Percentiles rank a stretch among this genome's conserved stretches.
These are phyloP conservation scores for Cladophialophora immunda DNA, from an alignment of 2,329 filamentous ascomycete species.

Conservation along the genomic window DNA sequence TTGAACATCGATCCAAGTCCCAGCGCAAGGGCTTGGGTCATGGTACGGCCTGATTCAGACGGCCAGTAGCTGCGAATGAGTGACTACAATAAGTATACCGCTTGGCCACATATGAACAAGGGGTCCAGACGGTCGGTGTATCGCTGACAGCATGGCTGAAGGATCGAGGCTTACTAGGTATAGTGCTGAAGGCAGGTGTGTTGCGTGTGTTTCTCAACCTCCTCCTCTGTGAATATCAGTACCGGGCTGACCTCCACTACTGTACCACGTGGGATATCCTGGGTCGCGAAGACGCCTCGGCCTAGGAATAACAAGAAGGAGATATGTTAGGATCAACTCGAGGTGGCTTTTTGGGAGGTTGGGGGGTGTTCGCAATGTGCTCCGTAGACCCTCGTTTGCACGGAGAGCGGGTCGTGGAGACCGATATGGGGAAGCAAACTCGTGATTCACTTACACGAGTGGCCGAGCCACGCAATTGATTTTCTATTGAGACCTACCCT, in stretches of 20 bases:
- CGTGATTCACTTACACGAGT: conserved; percentile 1
- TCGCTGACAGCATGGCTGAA: background rate
- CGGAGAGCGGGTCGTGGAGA: background rate
- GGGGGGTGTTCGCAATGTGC: background rate
- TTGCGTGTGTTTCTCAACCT: conserved; percentile 55
- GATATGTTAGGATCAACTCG: conserved; percentile 18
- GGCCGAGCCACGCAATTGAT: background rate
- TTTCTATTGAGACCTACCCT: conserved; percentile 34
- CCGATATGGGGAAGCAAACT: background rate
- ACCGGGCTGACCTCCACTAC: conserved; percentile 43
- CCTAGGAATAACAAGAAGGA: conserved; percentile 33
- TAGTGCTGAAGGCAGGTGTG: conserved; percentile 62
- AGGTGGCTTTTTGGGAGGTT: background rate
- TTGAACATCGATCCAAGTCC: conserved; percentile 66
- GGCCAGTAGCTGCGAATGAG: conserved; percentile 43
- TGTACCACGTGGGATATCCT: conserved; percentile 38
- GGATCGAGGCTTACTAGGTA: conserved; percentile 55
- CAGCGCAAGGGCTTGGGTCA: conserved; percentile 61
- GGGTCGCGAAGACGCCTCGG: conserved; percentile 43
- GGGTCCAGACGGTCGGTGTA: background rate
- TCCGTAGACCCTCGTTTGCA: background rate
- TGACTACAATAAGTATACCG: conserved; percentile 3
- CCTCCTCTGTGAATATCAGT: conserved; percentile 54
- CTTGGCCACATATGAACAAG: background rate
- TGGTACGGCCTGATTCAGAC: conserved; percentile 38